Evolutionary conservation across 345 rosid genomes (phyloP), one percentile per base, ranked within the genome.

Genomic region (Leavenworthia alabamica): DNA sequence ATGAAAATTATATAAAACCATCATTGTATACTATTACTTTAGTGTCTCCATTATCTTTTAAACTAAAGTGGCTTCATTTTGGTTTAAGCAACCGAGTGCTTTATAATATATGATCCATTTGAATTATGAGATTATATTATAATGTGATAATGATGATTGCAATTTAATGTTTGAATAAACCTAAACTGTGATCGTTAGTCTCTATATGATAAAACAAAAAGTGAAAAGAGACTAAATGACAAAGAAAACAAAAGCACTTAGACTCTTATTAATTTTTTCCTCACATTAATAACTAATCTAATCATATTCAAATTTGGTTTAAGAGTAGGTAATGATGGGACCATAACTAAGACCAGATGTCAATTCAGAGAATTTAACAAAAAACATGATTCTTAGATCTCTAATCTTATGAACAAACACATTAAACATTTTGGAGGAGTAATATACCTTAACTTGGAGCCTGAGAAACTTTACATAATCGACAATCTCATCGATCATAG

Each of bases 401-500:
- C 61, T 52, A 43, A 68, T 43, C 67, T 29, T 60, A 53, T 60
- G 49, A 24, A 51, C 39, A 59, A 43, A 27, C 16, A 66, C 13
- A 37, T 28, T 49, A 48, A 50, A 39, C 48, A 57, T 57, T 23
- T 40, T 24, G 10, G 13, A 7, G 44, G 45, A 22, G 13, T 3
- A 52, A 52, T 57, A 48, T 79, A 90, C 99, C 99, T 94, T 94
- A 58, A 88, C 99, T 82, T 94, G 99, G 66, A 94, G 99, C 72
- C 97, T 83, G 52, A 94, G 79, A 78, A 94, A 94, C 86, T 94
- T 94, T 59, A 94, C 99, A 76, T 94, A 94, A 78, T 88, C 99
- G 55, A 90, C 97, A 72, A 94, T 83, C 76, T 94, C 99, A 80
- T 94, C 99, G 52, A 94, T 95, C 99, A 94, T 94, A 64, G 84